Percentiles rank a stretch among this genome's conserved stretches.
These are phyloP conservation scores for Macrolepiota albuminosa DNA, from an alignment of 768 basidiomycete species.

Conservation along the genomic window DNA sequence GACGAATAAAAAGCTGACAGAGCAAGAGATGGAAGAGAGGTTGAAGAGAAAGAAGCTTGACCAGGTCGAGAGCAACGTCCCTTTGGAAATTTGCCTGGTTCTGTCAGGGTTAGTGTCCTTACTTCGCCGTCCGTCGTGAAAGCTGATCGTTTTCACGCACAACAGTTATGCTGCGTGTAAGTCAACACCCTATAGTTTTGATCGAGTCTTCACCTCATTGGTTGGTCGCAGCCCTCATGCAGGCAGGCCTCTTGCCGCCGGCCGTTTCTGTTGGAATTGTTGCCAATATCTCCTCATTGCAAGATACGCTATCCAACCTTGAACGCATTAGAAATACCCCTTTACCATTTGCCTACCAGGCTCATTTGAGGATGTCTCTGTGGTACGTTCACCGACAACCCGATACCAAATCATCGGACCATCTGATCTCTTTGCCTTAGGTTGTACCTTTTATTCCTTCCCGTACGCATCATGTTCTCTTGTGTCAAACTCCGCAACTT, in stretches of 20 bases:
- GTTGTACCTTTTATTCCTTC: constrained; percentile 30
- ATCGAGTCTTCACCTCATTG: not conserved
- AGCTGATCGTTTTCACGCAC: constrained; percentile 1
- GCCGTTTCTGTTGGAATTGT: constrained; percentile 48
- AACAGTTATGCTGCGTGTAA: constrained; percentile 40
- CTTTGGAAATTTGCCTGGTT: constrained; percentile 53
- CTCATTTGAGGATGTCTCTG: constrained; percentile 56
- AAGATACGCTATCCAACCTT: constrained; percentile 54
- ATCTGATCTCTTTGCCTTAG: constrained; percentile 9
- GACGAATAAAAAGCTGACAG: constrained; percentile 14
- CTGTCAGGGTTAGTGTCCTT: constrained; percentile 35
- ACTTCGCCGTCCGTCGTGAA: not conserved
- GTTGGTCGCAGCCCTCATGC: constrained; percentile 34
- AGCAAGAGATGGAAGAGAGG: constrained; percentile 19
- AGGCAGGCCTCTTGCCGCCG: constrained; percentile 38
- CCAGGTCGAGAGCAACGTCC: constrained; percentile 54
- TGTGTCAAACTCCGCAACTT: constrained; percentile 5
- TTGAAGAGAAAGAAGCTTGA: constrained; percentile 29
- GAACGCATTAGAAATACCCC: constrained; percentile 63
- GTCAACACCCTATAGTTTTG: constrained; percentile 5
- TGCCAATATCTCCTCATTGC: constrained; percentile 39
- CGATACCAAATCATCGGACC: not conserved
- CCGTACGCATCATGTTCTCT: constrained; percentile 26
- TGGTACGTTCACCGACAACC: constrained; percentile 35
- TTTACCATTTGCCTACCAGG: constrained; percentile 67